Conservation (phyloP, 345 rosid species). For the Pistacia integerrima region DNA sequence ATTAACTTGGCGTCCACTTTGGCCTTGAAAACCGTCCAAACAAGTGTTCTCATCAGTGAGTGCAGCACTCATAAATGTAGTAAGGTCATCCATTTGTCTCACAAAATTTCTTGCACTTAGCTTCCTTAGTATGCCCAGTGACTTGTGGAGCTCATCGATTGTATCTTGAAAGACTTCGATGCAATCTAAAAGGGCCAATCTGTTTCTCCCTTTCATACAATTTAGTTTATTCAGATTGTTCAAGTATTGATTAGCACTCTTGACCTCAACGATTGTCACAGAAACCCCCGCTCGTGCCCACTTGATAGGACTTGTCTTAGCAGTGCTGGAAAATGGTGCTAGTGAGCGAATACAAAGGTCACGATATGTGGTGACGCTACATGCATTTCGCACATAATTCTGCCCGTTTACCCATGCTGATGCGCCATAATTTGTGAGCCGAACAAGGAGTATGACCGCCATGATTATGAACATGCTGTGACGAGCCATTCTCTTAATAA, state of each 20-base stretch:
- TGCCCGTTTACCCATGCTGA: constrained; percentile 18
- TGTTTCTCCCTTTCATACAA: constrained; percentile 38
- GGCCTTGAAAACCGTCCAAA: constrained; percentile 67
- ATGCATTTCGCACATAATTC: constrained; percentile 63
- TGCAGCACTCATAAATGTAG: constrained; percentile 72
- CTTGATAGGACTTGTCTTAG: constrained; percentile 61
- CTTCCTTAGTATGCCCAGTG: constrained; percentile 54
- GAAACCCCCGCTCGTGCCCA: constrained; percentile 94
- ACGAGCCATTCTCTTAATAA: constrained; percentile 2
- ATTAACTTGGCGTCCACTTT: constrained; percentile 31
- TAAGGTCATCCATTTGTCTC: constrained; percentile 58
- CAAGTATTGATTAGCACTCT: constrained; percentile 37
- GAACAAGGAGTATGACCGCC: constrained; percentile 31
- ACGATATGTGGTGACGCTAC: constrained; percentile 70
- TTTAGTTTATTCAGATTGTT: constrained; percentile 26
- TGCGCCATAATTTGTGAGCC: constrained; percentile 19
- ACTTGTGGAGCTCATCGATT: constrained; percentile 61
- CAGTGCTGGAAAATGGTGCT: constrained; percentile 55
- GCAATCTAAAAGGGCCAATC: constrained; percentile 68
- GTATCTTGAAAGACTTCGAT: constrained; percentile 57
- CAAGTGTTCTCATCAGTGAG: constrained; percentile 78
- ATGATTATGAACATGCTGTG: constrained; percentile 6
- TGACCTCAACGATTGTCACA: constrained; percentile 61
- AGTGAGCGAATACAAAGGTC: constrained; percentile 62
- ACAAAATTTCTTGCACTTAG: constrained; percentile 51